Evolutionary conservation across 2,329 filamentous ascomycete genomes (phyloP), one percentile per base, ranked within the genome.

Genomic region (Fusarium buharicum): DNA sequence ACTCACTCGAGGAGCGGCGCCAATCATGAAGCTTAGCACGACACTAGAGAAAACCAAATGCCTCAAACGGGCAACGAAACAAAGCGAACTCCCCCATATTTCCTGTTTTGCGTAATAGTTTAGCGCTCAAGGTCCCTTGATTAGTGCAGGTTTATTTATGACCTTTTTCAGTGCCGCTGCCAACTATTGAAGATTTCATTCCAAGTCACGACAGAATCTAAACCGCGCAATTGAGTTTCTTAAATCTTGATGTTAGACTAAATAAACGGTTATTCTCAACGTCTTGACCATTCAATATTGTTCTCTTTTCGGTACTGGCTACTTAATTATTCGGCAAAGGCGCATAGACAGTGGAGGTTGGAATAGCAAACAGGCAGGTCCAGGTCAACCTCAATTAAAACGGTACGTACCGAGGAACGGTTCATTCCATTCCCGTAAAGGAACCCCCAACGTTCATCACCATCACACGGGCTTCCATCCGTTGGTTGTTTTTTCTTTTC

Each of bases 61-160:
- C 39, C 62, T 45, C 45, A 36, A 65, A 44, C 28, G 38, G 41
- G 18, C 51, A 48, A 28, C 56, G 43, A 62, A 64, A 54, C 61
- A 62, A 37, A 50, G 41, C 52, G 44, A 53, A 30, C 17, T 51
- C 62, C 61, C 49, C 62, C 62, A 44, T 66, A 51, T 62, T 65
- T 51, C 62, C 57, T 53, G 53, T 59, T 65, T 65, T 40, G 59
- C 52, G 33, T 18, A 46, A 54, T 44, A 47, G 49, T 38, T 33
- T 24, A 59, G 27, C 34, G 53, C 39, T 50, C 18, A 16, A 45
- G 46, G 34, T 40, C 46, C 46, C 52, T 40, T 41, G 41, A 48
- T 58, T 60, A 53, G 56, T 20, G 50, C 34, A 43, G 43, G 45
- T 56, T 28, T 6, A 27, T n/a, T n/a, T 27, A 40, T 56, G 46